phyloP scores from a whole-genome alignment of 768 basidiomycete species.

The Psilocybe azurescens region DNA sequence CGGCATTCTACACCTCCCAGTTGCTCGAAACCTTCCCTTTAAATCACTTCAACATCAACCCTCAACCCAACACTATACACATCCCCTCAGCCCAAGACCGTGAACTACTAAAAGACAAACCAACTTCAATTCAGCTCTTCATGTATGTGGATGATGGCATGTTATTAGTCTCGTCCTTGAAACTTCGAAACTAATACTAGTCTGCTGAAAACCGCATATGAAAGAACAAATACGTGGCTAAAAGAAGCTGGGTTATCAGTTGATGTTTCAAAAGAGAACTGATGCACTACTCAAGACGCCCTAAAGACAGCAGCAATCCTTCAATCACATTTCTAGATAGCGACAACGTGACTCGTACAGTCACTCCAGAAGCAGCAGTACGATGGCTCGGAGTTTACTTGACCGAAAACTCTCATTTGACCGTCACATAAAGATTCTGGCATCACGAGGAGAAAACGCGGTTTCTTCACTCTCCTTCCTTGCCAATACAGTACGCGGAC shows the following conservation, averaged over 20 bases:
- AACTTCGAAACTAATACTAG: conserved; percentile 29
- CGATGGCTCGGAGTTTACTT: conserved; percentile 41
- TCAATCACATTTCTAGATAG: conserved; percentile 15
- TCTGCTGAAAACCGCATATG: not conserved
- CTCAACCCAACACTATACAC: no score
- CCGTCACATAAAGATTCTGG: conserved; percentile 31
- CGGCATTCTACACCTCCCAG: no score
- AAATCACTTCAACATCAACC: no score
- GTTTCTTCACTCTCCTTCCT: conserved; percentile 34
- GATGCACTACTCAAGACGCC: conserved; percentile 29
- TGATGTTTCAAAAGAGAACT: conserved; percentile 32
- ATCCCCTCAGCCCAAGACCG: no score
- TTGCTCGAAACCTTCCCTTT: no score
- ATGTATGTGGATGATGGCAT: no score
- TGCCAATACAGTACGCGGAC: conserved; percentile 37
- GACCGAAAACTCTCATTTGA: conserved; percentile 38
- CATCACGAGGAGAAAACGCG: conserved; percentile 29
- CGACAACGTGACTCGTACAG: conserved; percentile 6
- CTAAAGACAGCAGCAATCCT: conserved; percentile 9
- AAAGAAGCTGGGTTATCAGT: conserved; percentile 21
- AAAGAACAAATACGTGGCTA: conserved; percentile 17
- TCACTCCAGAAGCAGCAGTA: conserved; percentile 7
- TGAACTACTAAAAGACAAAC: no score
- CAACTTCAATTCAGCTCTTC: no score
- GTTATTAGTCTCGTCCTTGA: no score